A percentile compares a stretch with the other conserved stretches of the same genome.
phyloP scores from a whole-genome alignment of 2,329 filamentous ascomycete species.

The Microsporum ferrugineum region DNA sequence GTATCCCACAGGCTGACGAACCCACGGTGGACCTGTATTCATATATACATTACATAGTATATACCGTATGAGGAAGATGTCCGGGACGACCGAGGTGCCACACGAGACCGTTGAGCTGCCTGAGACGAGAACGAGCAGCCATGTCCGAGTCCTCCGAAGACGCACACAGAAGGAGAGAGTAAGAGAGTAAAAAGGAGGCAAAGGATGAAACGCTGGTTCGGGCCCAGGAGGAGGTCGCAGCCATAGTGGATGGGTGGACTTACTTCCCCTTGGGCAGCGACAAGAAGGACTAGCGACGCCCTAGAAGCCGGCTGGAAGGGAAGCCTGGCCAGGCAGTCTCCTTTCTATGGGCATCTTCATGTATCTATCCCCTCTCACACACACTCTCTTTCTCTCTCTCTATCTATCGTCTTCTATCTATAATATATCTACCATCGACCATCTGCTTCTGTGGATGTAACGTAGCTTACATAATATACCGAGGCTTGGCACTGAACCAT shows the following conservation, averaged over 20 bases:
- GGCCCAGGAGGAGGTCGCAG: background rate
- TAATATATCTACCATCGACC: background rate
- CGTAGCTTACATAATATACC: background rate
- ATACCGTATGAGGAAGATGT: too few relatives aligned
- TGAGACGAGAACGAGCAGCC: background rate
- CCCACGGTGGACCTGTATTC: background rate
- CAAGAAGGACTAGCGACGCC: background rate
- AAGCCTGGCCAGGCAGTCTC: too few relatives aligned
- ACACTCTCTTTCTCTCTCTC: too few relatives aligned
- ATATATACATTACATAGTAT: too few relatives aligned
- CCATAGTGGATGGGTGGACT: background rate
- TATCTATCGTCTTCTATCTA: background rate
- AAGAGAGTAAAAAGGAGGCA: background rate
- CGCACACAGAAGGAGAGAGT: background rate
- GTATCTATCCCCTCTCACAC: too few relatives aligned
- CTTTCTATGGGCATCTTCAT: too few relatives aligned
- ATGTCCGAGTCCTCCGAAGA: background rate
- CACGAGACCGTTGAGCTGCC: too few relatives aligned
- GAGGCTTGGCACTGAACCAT: background rate
- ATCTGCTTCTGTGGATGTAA: background rate
- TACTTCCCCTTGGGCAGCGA: background rate
- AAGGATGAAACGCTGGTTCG: slow-evolving; percentile 1
- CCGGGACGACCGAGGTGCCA: too few relatives aligned
- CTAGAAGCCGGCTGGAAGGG: too few relatives aligned
- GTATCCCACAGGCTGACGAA: background rate